These are phyloP conservation scores for Beauveria scarabaeidicola DNA, from an alignment of 2,329 filamentous ascomycete genomes.

Conservation along the genomic window DNA sequence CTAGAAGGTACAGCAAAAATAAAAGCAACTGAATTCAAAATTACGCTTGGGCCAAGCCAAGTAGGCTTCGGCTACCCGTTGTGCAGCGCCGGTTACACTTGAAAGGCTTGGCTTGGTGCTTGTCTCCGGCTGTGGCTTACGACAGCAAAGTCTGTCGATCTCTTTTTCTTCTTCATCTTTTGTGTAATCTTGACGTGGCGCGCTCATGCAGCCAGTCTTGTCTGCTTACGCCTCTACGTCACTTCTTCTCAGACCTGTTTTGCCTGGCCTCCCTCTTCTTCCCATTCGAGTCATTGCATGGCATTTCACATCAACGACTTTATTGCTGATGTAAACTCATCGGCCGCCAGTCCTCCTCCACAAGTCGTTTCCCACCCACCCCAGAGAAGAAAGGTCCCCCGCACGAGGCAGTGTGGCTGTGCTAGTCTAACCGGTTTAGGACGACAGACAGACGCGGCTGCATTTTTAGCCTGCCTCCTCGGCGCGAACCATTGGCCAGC, in stretches of 20 bases:
- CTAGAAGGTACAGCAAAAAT: background rate
- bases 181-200: background rate
- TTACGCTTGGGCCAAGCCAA: background rate
- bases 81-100: background rate
- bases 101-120: slow-evolving; percentile 1
- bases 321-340: background rate
- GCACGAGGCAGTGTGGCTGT: slow-evolving; percentile 4
- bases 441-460: slow-evolving; percentile 3
- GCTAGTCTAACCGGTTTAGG: background rate
- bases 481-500: background rate
- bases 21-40: too few relatives aligned
- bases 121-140: slow-evolving; percentile 6
- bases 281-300: background rate
- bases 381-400: background rate
- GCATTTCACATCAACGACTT: too few relatives aligned
- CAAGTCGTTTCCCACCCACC: background rate
- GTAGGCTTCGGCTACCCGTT: background rate
- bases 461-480: background rate
- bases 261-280: background rate
- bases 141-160: slow-evolving; percentile 4
- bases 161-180: background rate
- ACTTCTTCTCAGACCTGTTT: background rate
- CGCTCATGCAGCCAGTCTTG: background rate
- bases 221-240: background rate
- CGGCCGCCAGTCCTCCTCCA: background rate